phyloP scores from a whole-genome alignment of 129 eudicot genomes.

The Silybum marianum region DNA sequence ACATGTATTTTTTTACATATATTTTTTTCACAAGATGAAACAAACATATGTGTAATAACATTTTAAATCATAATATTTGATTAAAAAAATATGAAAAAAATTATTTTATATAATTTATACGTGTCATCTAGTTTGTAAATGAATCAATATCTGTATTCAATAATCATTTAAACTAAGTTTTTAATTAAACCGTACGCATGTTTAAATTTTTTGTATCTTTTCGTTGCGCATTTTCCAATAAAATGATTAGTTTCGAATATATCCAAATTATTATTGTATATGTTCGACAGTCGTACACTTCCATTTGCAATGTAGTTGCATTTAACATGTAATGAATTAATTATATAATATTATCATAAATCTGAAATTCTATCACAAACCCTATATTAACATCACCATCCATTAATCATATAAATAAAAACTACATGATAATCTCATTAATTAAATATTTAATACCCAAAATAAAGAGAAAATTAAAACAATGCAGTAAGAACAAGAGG shows the following conservation, averaged over 20 bases:
- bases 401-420: background rate
- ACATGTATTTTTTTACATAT: no score
- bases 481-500: slow-evolving; percentile 17
- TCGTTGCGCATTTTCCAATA: background rate
- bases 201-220: background rate
- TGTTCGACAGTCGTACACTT: background rate
- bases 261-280: background rate
- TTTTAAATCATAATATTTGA: no score
- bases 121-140: no score
- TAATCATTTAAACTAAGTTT: no score
- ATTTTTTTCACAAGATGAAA: no score
- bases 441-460: background rate
- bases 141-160: no score
- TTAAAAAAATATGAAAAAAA: no score
- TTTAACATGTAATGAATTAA: background rate
- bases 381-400: background rate
- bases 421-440: slow-evolving; percentile 9
- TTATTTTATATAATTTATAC: no score
- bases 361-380: background rate
- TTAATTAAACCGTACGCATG: no score
- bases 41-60: no score
- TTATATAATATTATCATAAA: background rate
- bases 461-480: background rate
- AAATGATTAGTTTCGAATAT: no score
- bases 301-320: background rate